A percentile compares a stretch with the other conserved stretches of the same genome.
Evolutionary conservation across 2,329 filamentous ascomycete species (phyloP).

Genomic region (Furcasterigmium furcatum): DNA sequence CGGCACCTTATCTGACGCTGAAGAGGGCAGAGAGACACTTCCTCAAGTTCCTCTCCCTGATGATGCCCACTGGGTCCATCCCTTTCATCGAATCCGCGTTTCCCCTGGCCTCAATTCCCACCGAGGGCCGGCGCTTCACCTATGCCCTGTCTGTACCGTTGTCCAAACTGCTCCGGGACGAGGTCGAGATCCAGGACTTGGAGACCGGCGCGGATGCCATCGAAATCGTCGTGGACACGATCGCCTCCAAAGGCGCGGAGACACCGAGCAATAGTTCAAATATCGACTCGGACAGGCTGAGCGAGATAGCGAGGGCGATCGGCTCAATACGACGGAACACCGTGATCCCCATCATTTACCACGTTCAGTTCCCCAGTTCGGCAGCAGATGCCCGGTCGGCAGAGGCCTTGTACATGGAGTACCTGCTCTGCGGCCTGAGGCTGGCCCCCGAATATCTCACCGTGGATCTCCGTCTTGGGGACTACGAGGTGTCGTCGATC

Average conservation of each 20-base stretch:
- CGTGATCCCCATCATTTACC: slow-evolving; percentile 55
- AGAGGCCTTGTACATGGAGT: slow-evolving; percentile 44
- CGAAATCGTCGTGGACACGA: slow-evolving; percentile 52
- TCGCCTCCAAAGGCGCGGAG: slow-evolving; percentile 15
- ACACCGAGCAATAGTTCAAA: background rate
- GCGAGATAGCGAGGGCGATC: slow-evolving; percentile 54
- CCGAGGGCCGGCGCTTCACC: slow-evolving; percentile 61
- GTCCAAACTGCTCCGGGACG: slow-evolving; percentile 48
- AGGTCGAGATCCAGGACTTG: slow-evolving; percentile 59
- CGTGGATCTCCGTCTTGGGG: slow-evolving; percentile 56
- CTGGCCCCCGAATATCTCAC: slow-evolving; percentile 62
- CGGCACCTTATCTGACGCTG: slow-evolving; percentile 61
- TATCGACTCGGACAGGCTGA: slow-evolving; percentile 29
- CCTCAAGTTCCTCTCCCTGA: slow-evolving; percentile 62
- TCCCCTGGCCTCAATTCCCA: slow-evolving; percentile 58
- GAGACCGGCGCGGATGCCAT: slow-evolving; percentile 67
- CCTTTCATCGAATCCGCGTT: slow-evolving; percentile 62
- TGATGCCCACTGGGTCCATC: slow-evolving; percentile 52
- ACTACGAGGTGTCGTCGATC: slow-evolving; percentile 46
- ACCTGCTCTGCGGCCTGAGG: slow-evolving; percentile 57
- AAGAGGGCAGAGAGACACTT: slow-evolving; percentile 69
- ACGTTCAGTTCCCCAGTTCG: slow-evolving; percentile 36
- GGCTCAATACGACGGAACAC: slow-evolving; percentile 61
- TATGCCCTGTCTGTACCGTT: slow-evolving; percentile 63
- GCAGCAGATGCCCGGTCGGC: slow-evolving; percentile 16